Evolutionary conservation across 192 early-diverging fungal species (phyloP), one percentile per base, ranked within the genome.

Genomic region (Coemansia reversa): DNA sequence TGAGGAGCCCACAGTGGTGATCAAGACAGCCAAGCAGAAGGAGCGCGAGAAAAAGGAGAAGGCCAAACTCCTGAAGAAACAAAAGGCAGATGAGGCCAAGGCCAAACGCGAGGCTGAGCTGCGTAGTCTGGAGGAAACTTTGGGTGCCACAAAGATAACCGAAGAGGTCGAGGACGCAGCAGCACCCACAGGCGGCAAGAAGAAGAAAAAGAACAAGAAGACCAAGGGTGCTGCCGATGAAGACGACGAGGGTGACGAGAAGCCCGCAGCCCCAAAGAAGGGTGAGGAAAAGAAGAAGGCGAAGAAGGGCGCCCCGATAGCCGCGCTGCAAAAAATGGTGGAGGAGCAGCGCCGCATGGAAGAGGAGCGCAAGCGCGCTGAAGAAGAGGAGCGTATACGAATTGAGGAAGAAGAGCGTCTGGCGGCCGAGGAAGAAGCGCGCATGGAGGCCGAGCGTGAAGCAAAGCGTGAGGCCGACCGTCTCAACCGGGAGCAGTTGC

Each of bases 401-500:
- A 69, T 79, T 49, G 91, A 93, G 63, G 93, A 94, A 62, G 89
- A 90, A 48, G 74, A 85, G 50, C 83, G 84, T 7, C 67, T 81
- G 53, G 84, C 79, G 7, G 86, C 82, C 11, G 93, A 93, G 59
- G 90, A 92, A 60, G 89, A 90, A 64, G 83, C 72, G 29, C 82
- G 75, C 2, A 54, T 83, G 23, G 79, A 63, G 5, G 92, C 88
- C 24, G 91, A 91, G 79, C 91, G 90, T 56, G 93, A 92, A 69
- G 84, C 80, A 11, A 75, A 77, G 58, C 90, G 86, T 66, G 93
- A 94, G 74, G 92, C 90, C 57, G 84, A 87, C 23, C 84, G 63
- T n/a, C 73, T 80, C 60, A 92, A 92, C 74, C 92, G 91, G 71
- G 93, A 96, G 63, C 91, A 96, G 75, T 86, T 95, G 25, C 89